Evolutionary conservation across 768 basidiomycete genomes (phyloP).

Genomic region (Arthromyces matolae): DNA sequence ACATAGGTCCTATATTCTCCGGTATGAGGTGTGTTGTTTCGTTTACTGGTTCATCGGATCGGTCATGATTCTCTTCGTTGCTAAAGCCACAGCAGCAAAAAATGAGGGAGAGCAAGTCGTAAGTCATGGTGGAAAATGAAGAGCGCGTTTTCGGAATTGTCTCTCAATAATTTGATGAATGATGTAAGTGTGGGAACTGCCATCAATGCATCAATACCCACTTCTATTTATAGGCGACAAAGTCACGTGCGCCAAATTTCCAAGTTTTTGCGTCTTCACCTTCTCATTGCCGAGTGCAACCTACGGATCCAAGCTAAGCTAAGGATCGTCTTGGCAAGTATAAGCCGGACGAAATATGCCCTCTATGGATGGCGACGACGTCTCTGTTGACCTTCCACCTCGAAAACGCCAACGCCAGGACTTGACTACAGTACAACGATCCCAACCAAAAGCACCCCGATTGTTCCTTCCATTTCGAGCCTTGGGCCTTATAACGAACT

Average conservation of each 20-base stretch:
- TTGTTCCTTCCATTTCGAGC: conserved; percentile 94
- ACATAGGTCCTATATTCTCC: conserved; percentile 26
- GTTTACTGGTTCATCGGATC: conserved; percentile 15
- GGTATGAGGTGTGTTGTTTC: conserved; percentile 33
- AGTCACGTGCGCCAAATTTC: conserved; percentile 12
- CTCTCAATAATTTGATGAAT: no score
- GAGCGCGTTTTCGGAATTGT: no score
- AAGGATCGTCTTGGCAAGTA: no score
- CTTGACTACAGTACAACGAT: conserved; percentile 10
- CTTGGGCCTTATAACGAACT: conserved; percentile 90
- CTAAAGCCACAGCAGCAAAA: conserved; percentile 22
- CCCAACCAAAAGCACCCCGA: conserved; percentile 34
- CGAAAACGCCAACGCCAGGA: conserved; percentile 48
- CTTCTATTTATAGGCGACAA: no score
- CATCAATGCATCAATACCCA: no score
- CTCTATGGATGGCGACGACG: conserved; percentile 19
- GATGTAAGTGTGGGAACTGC: no score
- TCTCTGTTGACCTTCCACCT: conserved; percentile 35
- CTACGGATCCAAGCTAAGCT: not conserved
- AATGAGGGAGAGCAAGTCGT: conserved; percentile 18
- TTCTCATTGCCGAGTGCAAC: not conserved
- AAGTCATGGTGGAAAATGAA: conserved; percentile 24
- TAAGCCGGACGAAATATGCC: no score
- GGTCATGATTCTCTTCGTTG: conserved; percentile 11
- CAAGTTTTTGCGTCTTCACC: conserved; percentile 1